Evolutionary conservation across 2,329 filamentous ascomycete species (phyloP).

Genomic region (Colletotrichum euphorbiae): DNA sequence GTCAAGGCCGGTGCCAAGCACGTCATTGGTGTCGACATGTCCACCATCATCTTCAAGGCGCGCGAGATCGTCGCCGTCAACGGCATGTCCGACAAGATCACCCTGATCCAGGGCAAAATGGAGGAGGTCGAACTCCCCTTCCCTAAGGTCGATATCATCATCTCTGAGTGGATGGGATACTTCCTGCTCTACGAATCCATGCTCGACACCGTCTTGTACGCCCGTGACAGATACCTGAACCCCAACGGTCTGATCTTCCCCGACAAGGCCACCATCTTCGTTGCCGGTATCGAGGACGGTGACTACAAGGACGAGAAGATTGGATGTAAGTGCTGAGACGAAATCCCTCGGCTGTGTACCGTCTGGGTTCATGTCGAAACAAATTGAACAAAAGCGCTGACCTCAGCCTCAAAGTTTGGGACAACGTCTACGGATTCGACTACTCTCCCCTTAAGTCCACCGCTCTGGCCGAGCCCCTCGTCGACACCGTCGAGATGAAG

Average conservation of each 20-base stretch:
- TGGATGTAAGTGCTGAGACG: slow-evolving; percentile 77
- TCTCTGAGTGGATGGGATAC: slow-evolving; percentile 99
- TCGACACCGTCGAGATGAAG: slow-evolving; percentile 98
- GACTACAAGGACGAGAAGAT: slow-evolving; percentile 99
- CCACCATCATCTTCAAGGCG: slow-evolving; percentile 98
- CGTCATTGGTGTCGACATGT: slow-evolving; percentile 99
- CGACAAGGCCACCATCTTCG: slow-evolving; percentile 97
- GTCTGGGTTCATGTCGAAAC: no score
- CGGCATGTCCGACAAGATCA: slow-evolving; percentile 95
- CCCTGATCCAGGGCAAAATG: slow-evolving; percentile 99
- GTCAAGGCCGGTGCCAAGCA: slow-evolving; percentile 97
- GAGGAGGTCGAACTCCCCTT: slow-evolving; percentile 95
- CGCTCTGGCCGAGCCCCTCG: slow-evolving; percentile 93
- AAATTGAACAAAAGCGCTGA: neutral
- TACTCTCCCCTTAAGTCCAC: slow-evolving; percentile 94
- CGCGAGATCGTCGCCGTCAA: slow-evolving; percentile 93
- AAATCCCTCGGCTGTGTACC: neutral
- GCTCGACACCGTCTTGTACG: slow-evolving; percentile 97
- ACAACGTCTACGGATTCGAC: slow-evolving; percentile 98
- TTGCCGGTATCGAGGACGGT: slow-evolving; percentile 97
- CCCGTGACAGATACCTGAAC: slow-evolving; percentile 89
- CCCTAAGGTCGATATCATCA: slow-evolving; percentile 98
- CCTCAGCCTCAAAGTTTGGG: slow-evolving; percentile 78
- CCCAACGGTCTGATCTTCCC: slow-evolving; percentile 96
- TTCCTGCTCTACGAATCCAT: slow-evolving; percentile 99